Evolutionary conservation across 305 asterid species (phyloP), one percentile per base, ranked within the genome.

Genomic region (Coffea humblotiana): DNA sequence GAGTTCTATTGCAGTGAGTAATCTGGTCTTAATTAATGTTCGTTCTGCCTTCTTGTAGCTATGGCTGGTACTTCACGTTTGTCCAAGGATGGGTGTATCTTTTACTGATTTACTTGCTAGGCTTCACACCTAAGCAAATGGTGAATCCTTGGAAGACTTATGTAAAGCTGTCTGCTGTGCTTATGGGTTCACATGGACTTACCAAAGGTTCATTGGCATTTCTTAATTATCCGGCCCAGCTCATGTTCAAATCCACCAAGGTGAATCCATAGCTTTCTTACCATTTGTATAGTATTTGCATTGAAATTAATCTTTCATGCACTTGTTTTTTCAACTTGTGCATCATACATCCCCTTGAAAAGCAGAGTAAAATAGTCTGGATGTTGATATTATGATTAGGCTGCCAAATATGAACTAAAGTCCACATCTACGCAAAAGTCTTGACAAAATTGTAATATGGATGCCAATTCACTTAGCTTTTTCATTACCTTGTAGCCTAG

Each of bases 211-310:
- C 84, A 60, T 67, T 84, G 80, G 87, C 87, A 19, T 84, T 72
- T 54, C 87, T 84, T 43, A 84, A 84, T 54, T 84, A 84, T 75
- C 87, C 87, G 0, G 87, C 87, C 0, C 87, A 84, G 48, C 71
- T 84, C 80, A 84, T 84, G 87, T 84, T 84, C 52, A 84, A 84
- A 72, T 84, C 86, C 5, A 83, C 86, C 45, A 83, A 83, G 86
- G 86, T 83, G 29, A 35, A 47, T 12, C 48, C 15, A 9, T 8
- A 6, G 10, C 32, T 10, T 45, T 11, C 4, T 29, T 66, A 8
- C 16, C 3, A 2, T 47, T 14, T 13, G 14, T 11, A n/a, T 71
- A 11, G 40, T 71, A 71, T 4, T 37, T 51, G 64, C 23, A 49
- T 49, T 72, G 54, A 14, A 72, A 15, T 72, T 58, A 2, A 45